A percentile compares a stretch with the other conserved stretches of the same genome.
phyloP scores from a whole-genome alignment of 2,329 filamentous ascomycete genomes.

The Mollisia scopiformis region DNA sequence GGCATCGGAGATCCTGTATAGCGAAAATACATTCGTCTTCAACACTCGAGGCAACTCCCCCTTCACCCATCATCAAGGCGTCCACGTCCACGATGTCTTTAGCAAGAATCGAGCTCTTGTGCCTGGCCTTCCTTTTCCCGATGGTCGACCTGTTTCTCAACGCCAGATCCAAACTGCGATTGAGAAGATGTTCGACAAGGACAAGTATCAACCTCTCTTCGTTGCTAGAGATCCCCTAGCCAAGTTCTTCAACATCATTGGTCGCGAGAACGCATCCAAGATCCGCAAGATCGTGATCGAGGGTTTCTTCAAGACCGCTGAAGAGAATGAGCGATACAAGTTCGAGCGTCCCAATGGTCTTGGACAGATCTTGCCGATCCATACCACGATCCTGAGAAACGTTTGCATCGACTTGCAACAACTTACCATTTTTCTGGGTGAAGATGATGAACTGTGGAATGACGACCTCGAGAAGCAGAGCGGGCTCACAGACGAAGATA shows the following conservation, averaged over 20 bases:
- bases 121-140: neutral
- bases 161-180: neutral
- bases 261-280: neutral
- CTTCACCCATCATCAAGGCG: neutral
- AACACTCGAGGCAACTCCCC: neutral
- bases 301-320: neutral
- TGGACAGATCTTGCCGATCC: neutral
- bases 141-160: neutral
- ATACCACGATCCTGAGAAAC: neutral
- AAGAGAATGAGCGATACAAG: neutral
- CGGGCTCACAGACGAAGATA: too few species aligned
- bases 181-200: neutral
- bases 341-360: neutral
- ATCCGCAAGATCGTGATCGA: neutral
- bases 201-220: neutral
- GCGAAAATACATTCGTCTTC: slow-evolving; percentile 10
- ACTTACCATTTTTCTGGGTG: neutral
- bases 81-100: neutral
- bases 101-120: neutral
- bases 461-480: neutral
- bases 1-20: slow-evolving; percentile 5
- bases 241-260: neutral
- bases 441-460: neutral
- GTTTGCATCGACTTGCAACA: neutral
- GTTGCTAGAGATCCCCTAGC: neutral